Evolutionary conservation across 805 yeast species (phyloP), one percentile per base, ranked within the genome.

Genomic region (Hanseniaspora taiwanica): DNA sequence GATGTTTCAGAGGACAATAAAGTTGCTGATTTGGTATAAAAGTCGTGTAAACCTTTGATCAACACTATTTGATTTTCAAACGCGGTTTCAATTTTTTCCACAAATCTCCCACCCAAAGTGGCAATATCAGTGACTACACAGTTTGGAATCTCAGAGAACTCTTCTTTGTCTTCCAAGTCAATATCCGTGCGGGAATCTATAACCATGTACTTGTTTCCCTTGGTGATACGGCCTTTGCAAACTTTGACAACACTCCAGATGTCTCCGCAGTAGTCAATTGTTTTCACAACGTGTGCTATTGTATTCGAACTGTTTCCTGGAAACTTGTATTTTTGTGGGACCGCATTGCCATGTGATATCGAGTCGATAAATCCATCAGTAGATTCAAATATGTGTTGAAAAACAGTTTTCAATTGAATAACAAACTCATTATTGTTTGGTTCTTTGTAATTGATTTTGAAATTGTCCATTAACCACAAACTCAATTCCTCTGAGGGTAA

Each of bases 21-120:
- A 0, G 85, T 71, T 1, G 81, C 89, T 5, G 72, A 64, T 49
- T 80, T 82, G 14, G 68, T 65, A 33, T 80, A 65, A 21, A 66
- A 61, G 1, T 65, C 49, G 33, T 74, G 78, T 20, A 83, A 58
- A 1, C 93, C 93, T 5, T 72, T 67, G 0, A 86, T 58, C 4
- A 86, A 51, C 0, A 76, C 87, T 34, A 83, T 60, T n/a, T 72
- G 69, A 0, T 96, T 96, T 1, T 73, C 71, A 3, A 69, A 62
- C 0, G 78, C 75, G 14, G 65, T 65, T 1, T 64, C 58, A 0
- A 81, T 66, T 0, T 73, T 68, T 2, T 78, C 58, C 23, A 68
- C 69, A 54, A 83, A 86, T 46, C 94, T 66, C 0, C 87, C 87
- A 36, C 84, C 77, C 35, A 82, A 37, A 5, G 38, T 18, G 1